Percentiles rank a stretch among this genome's conserved stretches.
Evolutionary conservation across 73 alveolate species (phyloP).

Genomic region (Tetrahymena thermophila): DNA sequence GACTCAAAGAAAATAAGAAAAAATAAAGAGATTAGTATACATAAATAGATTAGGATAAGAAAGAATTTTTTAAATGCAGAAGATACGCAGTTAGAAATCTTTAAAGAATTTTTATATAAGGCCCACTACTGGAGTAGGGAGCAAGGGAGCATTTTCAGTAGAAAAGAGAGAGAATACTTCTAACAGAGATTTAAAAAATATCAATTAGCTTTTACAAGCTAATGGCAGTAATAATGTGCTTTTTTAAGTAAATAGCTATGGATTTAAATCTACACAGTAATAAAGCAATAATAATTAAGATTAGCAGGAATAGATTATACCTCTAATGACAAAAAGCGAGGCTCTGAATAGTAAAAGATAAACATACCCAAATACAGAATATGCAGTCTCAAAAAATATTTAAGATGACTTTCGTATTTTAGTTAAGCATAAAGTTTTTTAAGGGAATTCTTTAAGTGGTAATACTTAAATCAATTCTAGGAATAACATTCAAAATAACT

Average conservation of each 20-base stretch:
- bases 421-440: neutral
- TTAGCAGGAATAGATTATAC: neutral
- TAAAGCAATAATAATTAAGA: neutral
- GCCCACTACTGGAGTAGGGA: neutral
- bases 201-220: neutral
- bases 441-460: neutral
- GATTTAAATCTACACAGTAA: neutral
- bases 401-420: neutral
- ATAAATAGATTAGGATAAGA: neutral
- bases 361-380: neutral
- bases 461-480: neutral
- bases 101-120: neutral
- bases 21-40: neutral
- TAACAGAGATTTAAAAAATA: neutral
- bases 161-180: neutral
- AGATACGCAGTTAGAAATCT: constrained; percentile 2
- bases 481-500: neutral
- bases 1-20: neutral
- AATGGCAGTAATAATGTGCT: neutral
- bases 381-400: neutral
- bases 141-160: neutral
- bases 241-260: neutral
- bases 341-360: neutral
- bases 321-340: neutral
- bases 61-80: neutral